Conservation (phyloP, 768 basidiomycete species). For the Trichaptum fuscoviolaceum region DNA sequence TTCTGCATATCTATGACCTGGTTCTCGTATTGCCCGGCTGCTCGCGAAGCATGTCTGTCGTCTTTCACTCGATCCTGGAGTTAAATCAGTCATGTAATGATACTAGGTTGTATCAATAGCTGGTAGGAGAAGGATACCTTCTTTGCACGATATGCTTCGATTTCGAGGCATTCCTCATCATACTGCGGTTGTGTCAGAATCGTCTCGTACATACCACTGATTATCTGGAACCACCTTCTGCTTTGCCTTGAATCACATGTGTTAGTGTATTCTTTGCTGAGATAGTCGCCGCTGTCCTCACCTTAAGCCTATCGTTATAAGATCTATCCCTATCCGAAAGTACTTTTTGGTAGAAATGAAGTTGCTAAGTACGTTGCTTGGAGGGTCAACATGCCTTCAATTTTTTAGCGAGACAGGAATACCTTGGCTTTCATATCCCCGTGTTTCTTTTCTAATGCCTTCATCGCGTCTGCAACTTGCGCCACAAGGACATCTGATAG, state of each 20-base stretch:
- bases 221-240: slow-evolving; percentile 43
- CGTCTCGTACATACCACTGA: neutral
- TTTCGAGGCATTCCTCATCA: slow-evolving; percentile 71
- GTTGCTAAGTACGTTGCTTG: slow-evolving; percentile 40
- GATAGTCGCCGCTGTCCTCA: slow-evolving; percentile 23
- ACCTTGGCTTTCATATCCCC: slow-evolving; percentile 71
- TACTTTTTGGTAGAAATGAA: slow-evolving; percentile 64
- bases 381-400: no score
- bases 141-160: slow-evolving; percentile 71
- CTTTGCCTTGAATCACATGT: slow-evolving; percentile 41
- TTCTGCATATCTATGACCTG: slow-evolving; percentile 74
- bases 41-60: slow-evolving; percentile 72
- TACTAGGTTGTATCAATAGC: neutral
- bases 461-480: slow-evolving; percentile 62
- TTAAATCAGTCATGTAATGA: neutral
- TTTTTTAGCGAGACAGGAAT: slow-evolving; percentile 8
- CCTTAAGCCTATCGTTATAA: slow-evolving; percentile 68
- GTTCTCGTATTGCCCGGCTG: slow-evolving; percentile 68
- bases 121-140: slow-evolving; percentile 43
- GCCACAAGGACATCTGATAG: slow-evolving; percentile 56
- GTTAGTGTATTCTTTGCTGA: slow-evolving; percentile 8
- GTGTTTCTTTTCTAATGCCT: slow-evolving; percentile 51
- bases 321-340: slow-evolving; percentile 63
- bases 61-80: slow-evolving; percentile 58
- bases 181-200: slow-evolving; percentile 42